Conservation (phyloP, 1,284 basidiomycete genomes). For the Pholiota adiposa region DNA sequence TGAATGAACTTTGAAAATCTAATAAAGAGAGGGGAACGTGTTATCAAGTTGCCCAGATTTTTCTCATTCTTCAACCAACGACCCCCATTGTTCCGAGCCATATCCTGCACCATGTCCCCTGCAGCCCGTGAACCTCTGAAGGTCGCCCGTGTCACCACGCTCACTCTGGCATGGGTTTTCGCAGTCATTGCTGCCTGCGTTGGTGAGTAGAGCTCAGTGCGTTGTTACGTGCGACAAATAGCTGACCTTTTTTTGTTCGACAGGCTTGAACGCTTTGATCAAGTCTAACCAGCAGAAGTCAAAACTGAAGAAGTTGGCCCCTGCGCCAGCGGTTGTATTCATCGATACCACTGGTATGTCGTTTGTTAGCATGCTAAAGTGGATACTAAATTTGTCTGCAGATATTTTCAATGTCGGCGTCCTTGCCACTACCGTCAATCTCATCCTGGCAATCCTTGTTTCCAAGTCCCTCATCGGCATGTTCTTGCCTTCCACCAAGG, state of each 20-base stretch:
- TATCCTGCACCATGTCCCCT: conserved; percentile 12
- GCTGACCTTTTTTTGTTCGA: neutral
- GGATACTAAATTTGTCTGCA: conserved; percentile 20
- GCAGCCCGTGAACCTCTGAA: conserved; percentile 14
- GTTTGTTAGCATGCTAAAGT: neutral
- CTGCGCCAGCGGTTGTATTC: conserved; percentile 31
- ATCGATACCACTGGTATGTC: conserved; percentile 39
- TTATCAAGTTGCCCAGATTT: neutral
- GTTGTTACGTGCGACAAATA: too few species aligned
- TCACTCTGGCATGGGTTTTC: conserved; percentile 27
- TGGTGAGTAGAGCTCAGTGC: conserved; percentile 21
- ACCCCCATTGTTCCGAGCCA: neutral
- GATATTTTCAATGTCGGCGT: conserved; percentile 51
- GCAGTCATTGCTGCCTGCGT: conserved; percentile 27
- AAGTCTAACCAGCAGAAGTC: conserved; percentile 42
- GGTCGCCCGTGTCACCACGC: conserved; percentile 20
- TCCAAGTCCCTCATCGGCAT: conserved; percentile 32
- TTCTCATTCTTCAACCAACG: neutral
- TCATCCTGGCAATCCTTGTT: conserved; percentile 42
- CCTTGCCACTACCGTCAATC: conserved; percentile 47
- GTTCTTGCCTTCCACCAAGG: conserved; percentile 32
- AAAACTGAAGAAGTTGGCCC: conserved; percentile 31
- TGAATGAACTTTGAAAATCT: neutral
- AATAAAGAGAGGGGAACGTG: neutral
- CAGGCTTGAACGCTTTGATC: conserved; percentile 45